Evolutionary conservation across 306 rosid genomes (phyloP).

Genomic region (Gastrolobium bilobum): DNA sequence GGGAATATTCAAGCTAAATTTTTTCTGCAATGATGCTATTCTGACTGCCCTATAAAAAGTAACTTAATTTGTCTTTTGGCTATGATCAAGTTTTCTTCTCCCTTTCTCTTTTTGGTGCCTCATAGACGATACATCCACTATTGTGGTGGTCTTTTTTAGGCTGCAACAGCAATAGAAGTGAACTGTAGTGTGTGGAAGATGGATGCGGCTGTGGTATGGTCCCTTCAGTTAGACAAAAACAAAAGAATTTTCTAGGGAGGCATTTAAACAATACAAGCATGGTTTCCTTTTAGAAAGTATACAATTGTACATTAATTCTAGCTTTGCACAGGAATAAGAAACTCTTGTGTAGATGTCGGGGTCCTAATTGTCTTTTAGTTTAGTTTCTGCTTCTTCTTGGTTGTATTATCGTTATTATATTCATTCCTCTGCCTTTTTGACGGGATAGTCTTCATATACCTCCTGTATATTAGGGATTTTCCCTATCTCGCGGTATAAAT

Average conservation of each 20-base stretch:
- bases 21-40: slow-evolving; percentile 23
- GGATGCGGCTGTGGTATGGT: background rate
- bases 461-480: background rate
- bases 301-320: background rate
- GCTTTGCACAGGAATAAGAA: background rate
- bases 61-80: background rate
- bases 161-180: slow-evolving; percentile 16
- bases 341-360: background rate
- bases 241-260: background rate
- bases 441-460: background rate
- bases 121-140: background rate
- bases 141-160: slow-evolving; percentile 1
- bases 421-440: background rate
- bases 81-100: background rate
- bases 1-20: background rate
- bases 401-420: slow-evolving; percentile 15
- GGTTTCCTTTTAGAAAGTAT: background rate
- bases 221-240: slow-evolving; percentile 14
- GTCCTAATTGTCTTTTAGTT: slow-evolving; percentile 6
- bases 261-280: background rate
- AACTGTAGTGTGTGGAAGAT: slow-evolving; percentile 18
- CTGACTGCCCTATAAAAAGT: background rate
- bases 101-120: slow-evolving; percentile 19
- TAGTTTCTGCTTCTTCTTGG: background rate
- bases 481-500: background rate